A percentile compares a stretch with the other conserved stretches of the same genome.
These are phyloP conservation scores for Myotisia sp. DNA, from an alignment of 2,329 filamentous ascomycete genomes.

Conservation along the genomic window DNA sequence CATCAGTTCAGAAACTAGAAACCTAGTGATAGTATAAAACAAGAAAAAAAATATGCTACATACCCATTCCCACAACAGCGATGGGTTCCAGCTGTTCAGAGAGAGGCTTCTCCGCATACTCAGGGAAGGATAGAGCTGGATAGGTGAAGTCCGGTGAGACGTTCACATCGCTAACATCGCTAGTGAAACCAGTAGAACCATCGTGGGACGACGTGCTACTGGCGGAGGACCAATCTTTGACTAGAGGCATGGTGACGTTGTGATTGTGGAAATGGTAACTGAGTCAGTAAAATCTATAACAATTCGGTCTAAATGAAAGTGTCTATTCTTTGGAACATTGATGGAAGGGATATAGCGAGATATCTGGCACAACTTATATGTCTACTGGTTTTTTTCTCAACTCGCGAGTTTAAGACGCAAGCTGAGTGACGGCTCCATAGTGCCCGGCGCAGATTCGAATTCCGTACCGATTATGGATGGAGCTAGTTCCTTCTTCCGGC, in stretches of 20 bases:
- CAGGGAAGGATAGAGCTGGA: constrained; percentile 6
- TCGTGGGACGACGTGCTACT: constrained; percentile 9
- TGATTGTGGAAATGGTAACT: too few species aligned
- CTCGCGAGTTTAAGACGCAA: too few species aligned
- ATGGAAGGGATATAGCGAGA: too few species aligned
- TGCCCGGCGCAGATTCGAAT: too few species aligned
- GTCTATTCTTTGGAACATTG: too few species aligned
- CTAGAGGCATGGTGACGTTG: not conserved
- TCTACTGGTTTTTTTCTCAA: too few species aligned
- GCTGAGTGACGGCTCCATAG: too few species aligned
- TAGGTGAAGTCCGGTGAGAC: not conserved
- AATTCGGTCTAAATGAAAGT: too few species aligned
- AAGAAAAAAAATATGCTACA: not conserved
- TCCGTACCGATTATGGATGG: too few species aligned
- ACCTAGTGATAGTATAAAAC: not conserved
- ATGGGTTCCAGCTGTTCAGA: constrained; percentile 2
- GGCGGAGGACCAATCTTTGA: not conserved
- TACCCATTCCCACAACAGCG: constrained; percentile 1
- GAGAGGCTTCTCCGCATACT: constrained; percentile 7
- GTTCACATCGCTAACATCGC: not conserved
- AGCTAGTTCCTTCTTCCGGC: too few species aligned
- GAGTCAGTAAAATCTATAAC: too few species aligned
- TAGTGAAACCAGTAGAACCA: constrained; percentile 5
- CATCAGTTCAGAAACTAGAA: not conserved
- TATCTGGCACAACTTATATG: too few species aligned